Evolutionary conservation across 148 eudicot species (phyloP).

Genomic region (Fagopyrum homotropicum): DNA sequence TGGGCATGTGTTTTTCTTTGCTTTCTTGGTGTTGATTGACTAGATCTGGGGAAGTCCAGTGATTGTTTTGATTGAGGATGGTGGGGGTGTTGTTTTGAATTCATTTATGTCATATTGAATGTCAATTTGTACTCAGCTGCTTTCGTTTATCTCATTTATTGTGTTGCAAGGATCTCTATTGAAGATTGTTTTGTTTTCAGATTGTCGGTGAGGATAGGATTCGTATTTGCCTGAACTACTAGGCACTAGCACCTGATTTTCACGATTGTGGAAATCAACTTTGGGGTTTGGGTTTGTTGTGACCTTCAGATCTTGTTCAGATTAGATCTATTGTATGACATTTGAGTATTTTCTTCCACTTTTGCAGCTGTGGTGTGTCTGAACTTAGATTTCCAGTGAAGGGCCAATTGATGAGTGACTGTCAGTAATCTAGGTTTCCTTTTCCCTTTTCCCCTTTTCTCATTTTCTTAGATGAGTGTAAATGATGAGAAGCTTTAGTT

Average conservation of each 20-base stretch:
- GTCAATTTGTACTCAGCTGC: background rate
- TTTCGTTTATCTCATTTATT: too few species aligned
- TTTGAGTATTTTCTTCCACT: background rate
- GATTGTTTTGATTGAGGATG: background rate
- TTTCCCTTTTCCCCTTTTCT: too few species aligned
- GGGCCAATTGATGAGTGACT: constrained; percentile 2
- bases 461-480: too few species aligned
- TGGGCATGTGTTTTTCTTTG: background rate
- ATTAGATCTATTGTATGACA: background rate
- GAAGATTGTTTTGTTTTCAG: background rate
- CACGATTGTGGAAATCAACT: background rate
- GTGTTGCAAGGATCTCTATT: too few species aligned
- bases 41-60: background rate
- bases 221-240: too few species aligned
- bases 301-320: background rate
- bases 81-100: background rate
- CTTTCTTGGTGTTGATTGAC: background rate
- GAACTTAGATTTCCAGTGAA: background rate
- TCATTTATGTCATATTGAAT: constrained; percentile 10
- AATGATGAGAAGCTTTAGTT: background rate
- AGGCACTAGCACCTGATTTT: background rate
- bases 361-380: background rate
- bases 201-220: background rate
- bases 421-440: background rate
- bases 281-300: background rate